These are phyloP conservation scores for Rehmannia glutinosa DNA, from an alignment of 257 asterid genomes.

Conservation along the genomic window DNA sequence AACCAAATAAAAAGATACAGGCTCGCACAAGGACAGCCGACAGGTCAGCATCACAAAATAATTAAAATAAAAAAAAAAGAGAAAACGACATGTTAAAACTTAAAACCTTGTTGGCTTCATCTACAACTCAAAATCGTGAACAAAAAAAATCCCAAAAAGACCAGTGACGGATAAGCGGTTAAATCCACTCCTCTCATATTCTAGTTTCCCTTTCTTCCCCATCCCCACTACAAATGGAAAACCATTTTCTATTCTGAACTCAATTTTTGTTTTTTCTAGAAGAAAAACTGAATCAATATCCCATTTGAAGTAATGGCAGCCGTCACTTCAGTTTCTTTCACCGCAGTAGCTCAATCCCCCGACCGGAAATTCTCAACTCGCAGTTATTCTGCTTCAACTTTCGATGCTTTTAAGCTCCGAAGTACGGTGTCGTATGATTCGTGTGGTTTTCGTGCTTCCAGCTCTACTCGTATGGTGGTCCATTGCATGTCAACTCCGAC, in stretches of 20 bases:
- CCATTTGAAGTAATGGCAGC: slow-evolving; percentile 39
- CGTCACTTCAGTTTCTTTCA: slow-evolving; percentile 41
- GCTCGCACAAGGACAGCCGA: too few species aligned
- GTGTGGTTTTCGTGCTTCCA: slow-evolving; percentile 30
- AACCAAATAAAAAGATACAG: too few species aligned
- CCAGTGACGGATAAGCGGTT: slow-evolving; percentile 32
- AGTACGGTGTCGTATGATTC: slow-evolving; percentile 25
- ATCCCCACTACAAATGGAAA: slow-evolving; percentile 11
- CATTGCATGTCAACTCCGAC: slow-evolving; percentile 58
- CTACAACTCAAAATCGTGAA: not conserved
- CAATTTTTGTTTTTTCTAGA: not conserved
- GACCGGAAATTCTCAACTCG: slow-evolving; percentile 35
- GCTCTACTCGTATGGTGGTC: slow-evolving; percentile 44
- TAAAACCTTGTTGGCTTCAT: not conserved
- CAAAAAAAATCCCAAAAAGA: not conserved
- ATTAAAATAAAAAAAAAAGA: too few species aligned
- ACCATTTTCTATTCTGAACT: slow-evolving; percentile 15
- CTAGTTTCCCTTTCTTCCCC: not conserved
- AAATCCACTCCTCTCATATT: slow-evolving; percentile 31
- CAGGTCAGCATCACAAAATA: too few species aligned
- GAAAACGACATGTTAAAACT: slow-evolving; percentile 8
- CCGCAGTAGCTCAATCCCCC: slow-evolving; percentile 40
- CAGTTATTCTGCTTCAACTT: slow-evolving; percentile 18
- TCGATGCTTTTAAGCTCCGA: slow-evolving; percentile 46
- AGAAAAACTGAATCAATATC: not conserved